A percentile compares a stretch with the other conserved stretches of the same genome.
These are phyloP conservation scores for Scedosporium apiospermum DNA, from an alignment of 2,329 filamentous ascomycete genomes.

Conservation along the genomic window DNA sequence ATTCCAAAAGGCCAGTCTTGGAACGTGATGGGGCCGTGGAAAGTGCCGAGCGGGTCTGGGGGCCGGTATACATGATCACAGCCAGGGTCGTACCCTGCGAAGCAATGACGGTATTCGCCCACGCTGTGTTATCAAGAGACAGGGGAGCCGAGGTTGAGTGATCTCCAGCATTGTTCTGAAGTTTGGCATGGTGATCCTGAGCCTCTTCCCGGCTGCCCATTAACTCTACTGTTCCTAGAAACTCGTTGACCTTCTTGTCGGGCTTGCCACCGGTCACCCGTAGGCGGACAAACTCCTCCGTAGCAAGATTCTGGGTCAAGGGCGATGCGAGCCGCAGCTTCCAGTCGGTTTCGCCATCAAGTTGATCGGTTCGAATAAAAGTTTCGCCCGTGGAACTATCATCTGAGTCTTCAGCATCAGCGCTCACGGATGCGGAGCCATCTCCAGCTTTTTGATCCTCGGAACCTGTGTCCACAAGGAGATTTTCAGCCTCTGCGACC, in stretches of 20 bases:
- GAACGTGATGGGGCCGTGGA: constrained; percentile 88
- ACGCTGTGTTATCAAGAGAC: constrained; percentile 94
- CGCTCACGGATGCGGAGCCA: constrained; percentile 9
- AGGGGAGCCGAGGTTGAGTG: constrained; percentile 56
- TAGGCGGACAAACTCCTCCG: constrained; percentile 60
- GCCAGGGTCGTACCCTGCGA: constrained; percentile 84
- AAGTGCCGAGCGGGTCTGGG: constrained; percentile 85
- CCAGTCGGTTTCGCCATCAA: constrained; percentile 98
- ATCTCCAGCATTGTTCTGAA: constrained; percentile 16
- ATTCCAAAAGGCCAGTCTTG: constrained; percentile 87
- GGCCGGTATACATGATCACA: constrained; percentile 87
- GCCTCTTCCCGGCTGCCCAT: constrained; percentile 42
- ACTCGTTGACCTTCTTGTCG: constrained; percentile 90
- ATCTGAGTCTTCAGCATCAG: constrained; percentile 12
- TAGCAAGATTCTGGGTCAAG: constrained; percentile 68
- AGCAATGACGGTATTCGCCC: constrained; percentile 95
- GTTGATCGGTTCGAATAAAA: constrained; percentile 93
- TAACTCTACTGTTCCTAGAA: constrained; percentile 79
- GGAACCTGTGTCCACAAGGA: constrained; percentile 1
- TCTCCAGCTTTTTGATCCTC: constrained; percentile 4
- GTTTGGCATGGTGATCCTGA: constrained; percentile 22
- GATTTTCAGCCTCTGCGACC: background rate
- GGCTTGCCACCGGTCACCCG: constrained; percentile 79
- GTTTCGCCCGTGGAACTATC: constrained; percentile 63
- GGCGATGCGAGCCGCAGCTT: constrained; percentile 84